phyloP scores from a whole-genome alignment of 768 basidiomycete species.

The Termitomyces sp. region DNA sequence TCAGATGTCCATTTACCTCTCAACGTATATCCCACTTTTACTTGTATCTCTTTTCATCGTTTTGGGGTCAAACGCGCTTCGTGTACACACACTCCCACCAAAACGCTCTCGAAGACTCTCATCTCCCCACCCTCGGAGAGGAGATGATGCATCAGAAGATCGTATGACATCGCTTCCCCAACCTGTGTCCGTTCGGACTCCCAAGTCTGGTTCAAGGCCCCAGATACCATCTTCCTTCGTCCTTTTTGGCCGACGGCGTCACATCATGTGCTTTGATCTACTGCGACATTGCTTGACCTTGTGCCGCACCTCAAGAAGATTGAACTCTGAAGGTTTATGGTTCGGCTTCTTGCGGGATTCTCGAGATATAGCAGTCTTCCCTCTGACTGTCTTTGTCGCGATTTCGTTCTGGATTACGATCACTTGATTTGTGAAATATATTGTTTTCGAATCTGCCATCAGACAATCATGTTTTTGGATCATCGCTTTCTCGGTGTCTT shows the following conservation, averaged over 20 bases:
- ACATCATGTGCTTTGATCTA: constrained; percentile 2
- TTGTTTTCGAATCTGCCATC: neutral
- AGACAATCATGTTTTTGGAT: neutral
- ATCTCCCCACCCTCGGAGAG: constrained; percentile 2
- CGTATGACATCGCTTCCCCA: constrained; percentile 13
- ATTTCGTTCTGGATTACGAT: constrained; percentile 34
- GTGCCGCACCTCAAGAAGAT: neutral
- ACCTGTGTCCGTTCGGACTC: constrained; percentile 14
- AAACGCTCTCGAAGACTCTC: constrained; percentile 10
- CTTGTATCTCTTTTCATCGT: constrained; percentile 56
- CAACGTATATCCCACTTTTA: constrained; percentile 66
- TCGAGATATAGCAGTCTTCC: constrained; percentile 40
- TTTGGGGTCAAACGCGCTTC: constrained; percentile 23
- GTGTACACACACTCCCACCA: constrained; percentile 11
- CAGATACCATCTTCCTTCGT: constrained; percentile 2
- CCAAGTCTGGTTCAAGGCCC: neutral
- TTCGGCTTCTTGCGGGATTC: constrained; percentile 34
- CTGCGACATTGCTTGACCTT: neutral
- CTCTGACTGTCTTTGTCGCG: constrained; percentile 36
- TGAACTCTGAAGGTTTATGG: constrained; percentile 18
- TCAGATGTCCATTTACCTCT: constrained; percentile 75
- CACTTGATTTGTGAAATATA: constrained; percentile 6
- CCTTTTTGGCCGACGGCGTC: constrained; percentile 6
- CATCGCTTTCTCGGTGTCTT: neutral
- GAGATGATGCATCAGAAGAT: constrained; percentile 3